Evolutionary conservation across 1,284 basidiomycete species (phyloP).

Genomic region (Rhodotorula mucilaginosa): DNA sequence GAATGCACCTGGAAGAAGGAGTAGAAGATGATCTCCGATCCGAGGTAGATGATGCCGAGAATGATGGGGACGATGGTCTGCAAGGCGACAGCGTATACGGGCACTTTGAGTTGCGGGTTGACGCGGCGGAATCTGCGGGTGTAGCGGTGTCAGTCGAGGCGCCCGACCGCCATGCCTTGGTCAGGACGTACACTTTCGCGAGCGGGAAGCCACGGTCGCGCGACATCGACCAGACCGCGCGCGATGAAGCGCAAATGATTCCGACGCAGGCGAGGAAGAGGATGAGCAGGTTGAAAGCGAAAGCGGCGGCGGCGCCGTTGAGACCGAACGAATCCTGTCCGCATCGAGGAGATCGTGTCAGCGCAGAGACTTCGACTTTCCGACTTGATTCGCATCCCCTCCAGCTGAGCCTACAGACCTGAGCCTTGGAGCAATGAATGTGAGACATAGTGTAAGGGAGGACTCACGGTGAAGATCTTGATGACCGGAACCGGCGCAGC

Average conservation of each 20-base stretch:
- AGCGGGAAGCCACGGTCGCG: constrained; percentile 24
- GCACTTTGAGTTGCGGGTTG: constrained; percentile 11
- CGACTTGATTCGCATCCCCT: too few species aligned
- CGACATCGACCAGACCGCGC: constrained; percentile 20
- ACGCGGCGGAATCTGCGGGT: constrained; percentile 13
- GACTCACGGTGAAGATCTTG: constrained; percentile 18
- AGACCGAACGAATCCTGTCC: constrained; percentile 21
- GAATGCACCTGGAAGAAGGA: constrained; percentile 19
- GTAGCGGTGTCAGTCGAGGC: neutral
- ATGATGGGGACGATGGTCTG: constrained; percentile 16
- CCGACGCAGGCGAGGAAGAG: constrained; percentile 19
- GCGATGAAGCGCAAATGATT: constrained; percentile 22
- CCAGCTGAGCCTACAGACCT: too few species aligned
- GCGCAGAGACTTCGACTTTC: too few species aligned
- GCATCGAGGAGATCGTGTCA: neutral
- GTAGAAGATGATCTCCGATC: constrained; percentile 14
- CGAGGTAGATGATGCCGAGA: constrained; percentile 23
- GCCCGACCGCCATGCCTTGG: too few species aligned
- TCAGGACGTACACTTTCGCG: neutral
- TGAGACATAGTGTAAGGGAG: too few species aligned
- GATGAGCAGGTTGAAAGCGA: constrained; percentile 23
- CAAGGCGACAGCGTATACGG: constrained; percentile 14
- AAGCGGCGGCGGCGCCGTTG: constrained; percentile 20
- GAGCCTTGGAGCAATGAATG: too few species aligned
- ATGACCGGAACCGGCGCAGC: constrained; percentile 6